A percentile compares a stretch with the other conserved stretches of the same genome.
Evolutionary conservation across 768 basidiomycete genomes (phyloP).

Genomic region (Mycena polygramma): DNA sequence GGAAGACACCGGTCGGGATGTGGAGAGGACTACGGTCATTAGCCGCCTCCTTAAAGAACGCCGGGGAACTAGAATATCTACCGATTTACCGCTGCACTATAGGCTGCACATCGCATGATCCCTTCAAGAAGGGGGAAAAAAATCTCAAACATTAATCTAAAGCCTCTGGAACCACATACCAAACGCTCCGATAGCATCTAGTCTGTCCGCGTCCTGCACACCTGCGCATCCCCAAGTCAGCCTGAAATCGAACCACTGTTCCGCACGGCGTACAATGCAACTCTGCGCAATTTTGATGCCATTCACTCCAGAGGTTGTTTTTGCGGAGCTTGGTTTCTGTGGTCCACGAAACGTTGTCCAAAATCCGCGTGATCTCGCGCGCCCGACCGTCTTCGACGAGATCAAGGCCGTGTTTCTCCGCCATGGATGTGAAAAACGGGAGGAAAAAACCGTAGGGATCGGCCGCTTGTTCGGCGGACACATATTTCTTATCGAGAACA

Average conservation of each 20-base stretch:
- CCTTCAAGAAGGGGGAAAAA: constrained; percentile 41
- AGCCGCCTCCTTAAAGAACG: background rate
- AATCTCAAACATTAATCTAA: constrained; percentile 28
- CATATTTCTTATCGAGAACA: constrained; percentile 89
- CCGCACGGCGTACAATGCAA: constrained; percentile 25
- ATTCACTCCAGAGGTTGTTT: constrained; percentile 13
- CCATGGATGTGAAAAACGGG: constrained; percentile 59
- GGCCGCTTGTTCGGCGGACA: constrained; percentile 64
- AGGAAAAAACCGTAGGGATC: constrained; percentile 43
- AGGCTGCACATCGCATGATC: constrained; percentile 66
- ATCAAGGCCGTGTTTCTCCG: constrained; percentile 60
- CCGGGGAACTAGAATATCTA: constrained; percentile 13
- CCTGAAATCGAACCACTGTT: background rate
- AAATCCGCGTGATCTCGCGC: constrained; percentile 65
- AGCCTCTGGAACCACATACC: constrained; percentile 48
- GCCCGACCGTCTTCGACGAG: constrained; percentile 74
- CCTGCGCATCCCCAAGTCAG: constrained; percentile 22
- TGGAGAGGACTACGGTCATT: constrained; percentile 54
- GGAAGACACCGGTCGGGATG: constrained; percentile 62
- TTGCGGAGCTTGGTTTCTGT: constrained; percentile 75
- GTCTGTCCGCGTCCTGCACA: constrained; percentile 67
- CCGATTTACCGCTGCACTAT: constrained; percentile 57
- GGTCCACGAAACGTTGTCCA: constrained; percentile 88
- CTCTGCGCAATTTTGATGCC: constrained; percentile 24
- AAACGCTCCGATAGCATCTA: constrained; percentile 68